Base-by-base conservation (phyloP, 2,329 filamentous ascomycete genomes). In the Pestalotiopsis sp. region DNA sequence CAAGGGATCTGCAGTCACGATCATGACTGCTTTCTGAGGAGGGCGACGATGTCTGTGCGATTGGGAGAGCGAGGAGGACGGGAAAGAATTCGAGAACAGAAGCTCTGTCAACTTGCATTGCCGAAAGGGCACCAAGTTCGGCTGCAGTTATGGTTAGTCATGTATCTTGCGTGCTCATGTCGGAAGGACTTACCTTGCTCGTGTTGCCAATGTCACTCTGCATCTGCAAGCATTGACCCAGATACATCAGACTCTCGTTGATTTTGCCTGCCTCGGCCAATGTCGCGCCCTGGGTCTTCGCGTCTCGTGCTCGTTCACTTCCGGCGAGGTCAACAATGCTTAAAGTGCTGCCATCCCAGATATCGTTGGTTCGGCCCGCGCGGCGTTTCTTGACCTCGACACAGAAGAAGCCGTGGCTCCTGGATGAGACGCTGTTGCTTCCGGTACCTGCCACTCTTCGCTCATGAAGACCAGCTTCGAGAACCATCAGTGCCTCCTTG, bases 191-290 rank as follows among this genome's bases (percentile, higher is more conserved):
- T 84, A 93, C 92, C 87, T 93, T 95, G 77, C 87, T 89, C 13
- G 90, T 91, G 71, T 86, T 91, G 58, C 91, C 90, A 40, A 91
- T 87, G 74, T 95, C 93, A 69, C 92, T 95, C 79, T 98, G 95
- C 86, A 97, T 95, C 78, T 98, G 95, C 74, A 99, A 87, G 78
- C 96, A 99, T 77, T 98, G 96, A 0, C 96, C 96, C 1, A 99
- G 87, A 78, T 98, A 98, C 96, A 99, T 99, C 77, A 99, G 83
- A 77, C 93, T 97, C 80, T 98, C 95, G 77, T 99, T 99, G 79
- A 99, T 99, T 82, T 98, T 98, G 66, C 96, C 96, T 45, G 95
- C 96, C 82, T 99, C 96, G 0, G 93, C 95, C 14, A 99, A 87
- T 0, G 95, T 98, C 4, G 94, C 91, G 13, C 96, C 96, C 0